These are phyloP conservation scores for Blastobotrys chiropterorum DNA, from an alignment of 805 yeast genomes.

Conservation along the genomic window DNA sequence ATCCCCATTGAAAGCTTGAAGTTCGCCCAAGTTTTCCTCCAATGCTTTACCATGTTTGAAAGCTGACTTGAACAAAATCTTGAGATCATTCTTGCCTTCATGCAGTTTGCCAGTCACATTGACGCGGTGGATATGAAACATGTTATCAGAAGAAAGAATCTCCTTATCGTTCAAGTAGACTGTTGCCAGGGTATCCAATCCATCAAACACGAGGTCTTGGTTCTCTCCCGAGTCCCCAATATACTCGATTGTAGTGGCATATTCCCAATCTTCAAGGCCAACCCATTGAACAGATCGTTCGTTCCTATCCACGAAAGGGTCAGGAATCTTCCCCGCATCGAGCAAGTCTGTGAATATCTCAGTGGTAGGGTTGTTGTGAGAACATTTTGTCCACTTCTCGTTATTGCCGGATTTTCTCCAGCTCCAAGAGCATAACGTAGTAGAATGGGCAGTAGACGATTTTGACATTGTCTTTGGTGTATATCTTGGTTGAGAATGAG, in stretches of 20 bases:
- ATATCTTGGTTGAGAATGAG: too few relatives aligned
- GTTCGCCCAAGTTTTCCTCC: slow-evolving; percentile 30
- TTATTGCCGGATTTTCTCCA: slow-evolving; percentile 2
- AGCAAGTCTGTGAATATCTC: slow-evolving; percentile 41
- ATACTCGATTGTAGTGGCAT: slow-evolving; percentile 25
- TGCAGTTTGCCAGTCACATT: slow-evolving; percentile 24
- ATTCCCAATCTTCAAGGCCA: slow-evolving; percentile 46
- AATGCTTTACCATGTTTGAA: slow-evolving; percentile 31
- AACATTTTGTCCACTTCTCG: slow-evolving; percentile 1
- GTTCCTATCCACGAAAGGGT: slow-evolving; percentile 41
- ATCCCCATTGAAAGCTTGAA: slow-evolving; percentile 39
- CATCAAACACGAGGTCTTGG: slow-evolving; percentile 35
- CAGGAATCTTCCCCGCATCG: slow-evolving; percentile 35
- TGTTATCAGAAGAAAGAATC: slow-evolving; percentile 37
- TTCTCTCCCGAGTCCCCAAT: not conserved
- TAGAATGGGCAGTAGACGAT: too few relatives aligned
- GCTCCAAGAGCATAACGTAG: too few relatives aligned
- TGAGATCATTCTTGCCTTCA: slow-evolving; percentile 29
- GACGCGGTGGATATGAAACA: slow-evolving; percentile 36
- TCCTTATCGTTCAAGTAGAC: slow-evolving; percentile 36
- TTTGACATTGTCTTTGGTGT: too few relatives aligned
- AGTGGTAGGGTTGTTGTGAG: slow-evolving; percentile 11
- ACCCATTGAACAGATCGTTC: slow-evolving; percentile 46
- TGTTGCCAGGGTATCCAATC: slow-evolving; percentile 40
- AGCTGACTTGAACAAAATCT: slow-evolving; percentile 37